Evolutionary conservation across 805 yeast species (phyloP).

Genomic region (Helenozyma baotianmanensis): DNA sequence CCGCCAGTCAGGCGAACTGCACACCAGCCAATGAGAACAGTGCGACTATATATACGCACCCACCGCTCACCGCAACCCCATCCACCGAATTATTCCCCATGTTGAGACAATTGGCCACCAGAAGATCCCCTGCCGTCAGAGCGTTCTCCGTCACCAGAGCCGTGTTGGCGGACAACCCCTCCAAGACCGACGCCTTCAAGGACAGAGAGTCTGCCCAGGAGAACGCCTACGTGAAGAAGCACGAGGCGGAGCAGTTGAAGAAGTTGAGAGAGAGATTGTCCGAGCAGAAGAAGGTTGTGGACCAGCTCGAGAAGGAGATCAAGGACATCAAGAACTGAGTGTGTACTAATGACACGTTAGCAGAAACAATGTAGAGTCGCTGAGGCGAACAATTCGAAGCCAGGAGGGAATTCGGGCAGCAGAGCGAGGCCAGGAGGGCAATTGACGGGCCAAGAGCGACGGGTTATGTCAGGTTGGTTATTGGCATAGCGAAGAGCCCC

Average conservation of each 20-base stretch:
- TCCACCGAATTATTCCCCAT: conserved; percentile 6
- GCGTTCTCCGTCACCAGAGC: conserved; percentile 13
- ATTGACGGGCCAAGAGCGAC: too few species aligned
- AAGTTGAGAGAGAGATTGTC: conserved; percentile 71
- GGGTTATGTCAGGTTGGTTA: too few species aligned
- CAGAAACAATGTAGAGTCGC: too few species aligned
- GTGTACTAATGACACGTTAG: too few species aligned
- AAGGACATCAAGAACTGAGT: conserved; percentile 46
- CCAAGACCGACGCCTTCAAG: conserved; percentile 31
- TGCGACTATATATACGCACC: not conserved
- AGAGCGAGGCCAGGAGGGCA: too few species aligned
- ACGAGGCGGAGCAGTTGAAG: conserved; percentile 83
- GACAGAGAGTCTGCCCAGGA: conserved; percentile 94
- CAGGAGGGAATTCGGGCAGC: too few species aligned
- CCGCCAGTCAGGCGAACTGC: too few species aligned
- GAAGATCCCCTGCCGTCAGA: conserved; percentile 12
- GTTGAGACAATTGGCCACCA: conserved; percentile 18
- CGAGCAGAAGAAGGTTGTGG: conserved; percentile 62
- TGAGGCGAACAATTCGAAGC: too few species aligned
- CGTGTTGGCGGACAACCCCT: conserved; percentile 4
- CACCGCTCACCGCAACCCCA: not conserved
- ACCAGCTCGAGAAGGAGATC: conserved; percentile 46
- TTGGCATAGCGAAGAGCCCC: too few species aligned
- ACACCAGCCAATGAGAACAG: conserved; percentile 5
- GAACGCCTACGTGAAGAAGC: conserved; percentile 78